phyloP scores from a whole-genome alignment of 169 alveolate genomes.

The Theileria orientalis region DNA sequence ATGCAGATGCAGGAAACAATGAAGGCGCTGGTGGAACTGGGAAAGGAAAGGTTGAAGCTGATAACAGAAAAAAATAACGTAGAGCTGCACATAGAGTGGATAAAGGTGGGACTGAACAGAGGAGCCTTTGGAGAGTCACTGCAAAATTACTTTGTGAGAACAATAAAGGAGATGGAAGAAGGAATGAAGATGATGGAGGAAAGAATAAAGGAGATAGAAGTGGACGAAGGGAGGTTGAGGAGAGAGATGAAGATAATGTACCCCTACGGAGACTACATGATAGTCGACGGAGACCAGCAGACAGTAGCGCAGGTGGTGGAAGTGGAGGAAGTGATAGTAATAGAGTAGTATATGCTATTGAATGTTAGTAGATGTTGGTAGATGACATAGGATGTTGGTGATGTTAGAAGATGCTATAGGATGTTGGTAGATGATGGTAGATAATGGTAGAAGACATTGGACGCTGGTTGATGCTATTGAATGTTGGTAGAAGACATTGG shows the following conservation, averaged over 20 bases:
- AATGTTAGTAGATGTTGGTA: too few species aligned
- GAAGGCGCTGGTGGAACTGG: not conserved
- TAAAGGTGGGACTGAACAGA: not conserved
- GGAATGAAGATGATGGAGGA: not conserved
- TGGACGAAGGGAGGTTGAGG: slow-evolving; percentile 23
- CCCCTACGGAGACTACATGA: too few species aligned
- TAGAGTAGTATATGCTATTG: too few species aligned
- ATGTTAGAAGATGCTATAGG: too few species aligned
- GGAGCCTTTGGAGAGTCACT: not conserved
- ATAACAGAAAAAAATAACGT: not conserved
- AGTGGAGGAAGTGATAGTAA: too few species aligned
- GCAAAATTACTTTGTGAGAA: not conserved
- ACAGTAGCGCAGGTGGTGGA: too few species aligned
- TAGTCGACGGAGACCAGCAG: too few species aligned
- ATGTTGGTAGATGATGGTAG: too few species aligned
- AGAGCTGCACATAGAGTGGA: not conserved
- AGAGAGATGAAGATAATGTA: slow-evolving; percentile 2
- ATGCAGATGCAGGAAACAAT: not conserved
- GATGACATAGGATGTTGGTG: too few species aligned
- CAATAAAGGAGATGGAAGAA: not conserved
- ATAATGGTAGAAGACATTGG: too few species aligned
- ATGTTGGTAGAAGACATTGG: too few species aligned
- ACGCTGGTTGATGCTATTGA: too few species aligned
- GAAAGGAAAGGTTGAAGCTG: not conserved
- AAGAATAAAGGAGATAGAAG: not conserved